A percentile compares a stretch with the other conserved stretches of the same genome.
Evolutionary conservation across 345 rosid species (phyloP).

Genomic region (Gossypioides kirkii): DNA sequence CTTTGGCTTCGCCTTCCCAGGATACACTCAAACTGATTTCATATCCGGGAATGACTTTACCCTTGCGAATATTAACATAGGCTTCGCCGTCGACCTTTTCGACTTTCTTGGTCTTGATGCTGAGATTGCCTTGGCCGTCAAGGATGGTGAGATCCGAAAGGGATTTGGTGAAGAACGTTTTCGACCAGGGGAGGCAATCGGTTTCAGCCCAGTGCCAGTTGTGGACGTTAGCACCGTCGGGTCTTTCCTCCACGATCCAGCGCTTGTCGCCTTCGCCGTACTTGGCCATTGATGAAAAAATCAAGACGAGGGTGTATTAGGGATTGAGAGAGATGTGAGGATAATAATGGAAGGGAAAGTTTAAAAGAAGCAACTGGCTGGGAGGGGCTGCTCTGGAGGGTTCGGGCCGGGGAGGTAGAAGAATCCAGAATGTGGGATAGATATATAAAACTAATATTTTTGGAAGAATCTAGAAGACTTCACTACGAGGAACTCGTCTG

Average conservation of each 20-base stretch:
- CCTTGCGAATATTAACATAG: slow-evolving; percentile 85
- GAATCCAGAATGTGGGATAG: background rate
- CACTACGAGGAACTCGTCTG: too few relatives aligned
- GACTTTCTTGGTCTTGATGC: slow-evolving; percentile 47
- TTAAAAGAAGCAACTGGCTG: background rate
- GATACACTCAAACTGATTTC: slow-evolving; percentile 59
- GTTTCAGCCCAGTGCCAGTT: slow-evolving; percentile 99
- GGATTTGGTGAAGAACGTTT: slow-evolving; percentile 48
- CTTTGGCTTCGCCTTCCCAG: slow-evolving; percentile 91
- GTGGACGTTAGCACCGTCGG: slow-evolving; percentile 96
- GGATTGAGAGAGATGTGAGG: background rate
- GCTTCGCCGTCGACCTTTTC: slow-evolving; percentile 94
- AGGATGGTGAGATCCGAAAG: slow-evolving; percentile 50
- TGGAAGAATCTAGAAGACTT: background rate
- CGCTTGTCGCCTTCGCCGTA: slow-evolving; percentile 97
- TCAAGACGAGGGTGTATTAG: background rate
- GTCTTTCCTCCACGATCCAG: slow-evolving; percentile 94
- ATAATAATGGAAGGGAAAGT: background rate
- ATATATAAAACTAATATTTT: background rate
- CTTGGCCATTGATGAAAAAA: slow-evolving; percentile 55
- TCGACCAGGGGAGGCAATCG: slow-evolving; percentile 83
- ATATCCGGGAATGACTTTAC: slow-evolving; percentile 93
- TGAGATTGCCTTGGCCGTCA: slow-evolving; percentile 62
- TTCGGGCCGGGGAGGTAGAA: slow-evolving; percentile 6
- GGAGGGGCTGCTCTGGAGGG: background rate